phyloP scores from a whole-genome alignment of 306 rosid species.

The Astragalus membranaceus region DNA sequence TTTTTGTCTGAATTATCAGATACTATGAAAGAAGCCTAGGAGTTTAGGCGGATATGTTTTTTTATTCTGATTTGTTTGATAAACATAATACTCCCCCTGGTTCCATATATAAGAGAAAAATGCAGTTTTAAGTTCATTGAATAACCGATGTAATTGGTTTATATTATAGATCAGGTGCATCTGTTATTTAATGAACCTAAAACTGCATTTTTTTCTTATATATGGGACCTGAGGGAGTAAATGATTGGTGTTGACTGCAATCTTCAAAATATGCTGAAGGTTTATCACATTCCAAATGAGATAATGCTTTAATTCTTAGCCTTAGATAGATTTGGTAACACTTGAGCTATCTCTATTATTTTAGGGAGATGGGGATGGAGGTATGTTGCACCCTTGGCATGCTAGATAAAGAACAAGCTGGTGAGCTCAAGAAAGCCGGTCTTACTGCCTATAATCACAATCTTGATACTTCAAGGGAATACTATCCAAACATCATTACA shows the following conservation, averaged over 20 bases:
- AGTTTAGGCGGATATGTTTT: background rate
- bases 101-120: too few species aligned
- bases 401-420: slow-evolving; percentile 91
- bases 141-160: too few species aligned
- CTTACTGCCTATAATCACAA: slow-evolving; percentile 97
- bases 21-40: background rate
- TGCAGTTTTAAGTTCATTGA: too few species aligned
- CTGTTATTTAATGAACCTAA: too few species aligned
- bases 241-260: slow-evolving; percentile 3
- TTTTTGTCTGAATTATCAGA: background rate
- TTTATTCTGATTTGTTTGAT: background rate
- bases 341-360: slow-evolving; percentile 7
- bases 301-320: background rate
- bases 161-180: too few species aligned
- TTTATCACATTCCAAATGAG: background rate
- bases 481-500: slow-evolving; percentile 85
- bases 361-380: slow-evolving; percentile 93
- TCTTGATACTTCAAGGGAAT: slow-evolving; percentile 96
- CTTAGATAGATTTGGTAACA: background rate
- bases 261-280: background rate
- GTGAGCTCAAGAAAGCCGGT: slow-evolving; percentile 86
- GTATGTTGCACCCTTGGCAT: slow-evolving; percentile 99
- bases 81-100: background rate
- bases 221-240: too few species aligned
- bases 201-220: too few species aligned